These are phyloP conservation scores for Wickerhamomyces bovis DNA, from an alignment of 805 yeast genomes.

Conservation along the genomic window DNA sequence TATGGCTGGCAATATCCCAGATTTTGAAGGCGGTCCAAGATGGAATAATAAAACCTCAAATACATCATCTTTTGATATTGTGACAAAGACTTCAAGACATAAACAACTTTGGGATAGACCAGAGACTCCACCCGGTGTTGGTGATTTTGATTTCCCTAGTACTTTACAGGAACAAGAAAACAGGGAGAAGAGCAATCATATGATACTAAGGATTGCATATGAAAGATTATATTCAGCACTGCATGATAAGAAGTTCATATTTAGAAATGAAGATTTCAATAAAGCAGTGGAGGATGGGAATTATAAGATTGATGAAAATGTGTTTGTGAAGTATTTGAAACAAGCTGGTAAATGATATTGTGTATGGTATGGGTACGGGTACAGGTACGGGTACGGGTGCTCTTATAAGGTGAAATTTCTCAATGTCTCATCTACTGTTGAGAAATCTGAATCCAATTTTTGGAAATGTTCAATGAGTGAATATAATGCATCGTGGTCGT, in stretches of 20 bases:
- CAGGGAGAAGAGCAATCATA: conserved; percentile 27
- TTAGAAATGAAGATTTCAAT: conserved; percentile 37
- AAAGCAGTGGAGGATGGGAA: conserved; percentile 27
- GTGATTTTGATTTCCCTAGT: conserved; percentile 51
- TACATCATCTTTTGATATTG: conserved; percentile 10
- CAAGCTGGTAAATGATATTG: neutral
- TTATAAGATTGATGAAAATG: conserved; percentile 26
- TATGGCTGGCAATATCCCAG: conserved; percentile 23
- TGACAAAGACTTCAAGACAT: conserved; percentile 21
- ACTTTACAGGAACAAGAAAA: conserved; percentile 45
- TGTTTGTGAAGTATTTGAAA: conserved; percentile 14
- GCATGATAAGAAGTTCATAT: conserved; percentile 36
- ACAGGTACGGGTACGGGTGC: too few species aligned
- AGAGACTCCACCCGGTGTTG: conserved; percentile 54
- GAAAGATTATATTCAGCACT: conserved; percentile 40
- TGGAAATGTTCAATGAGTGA: neutral
- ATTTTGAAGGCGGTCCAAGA: conserved; percentile 22
- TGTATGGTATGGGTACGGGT: too few species aligned
- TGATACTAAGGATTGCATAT: conserved; percentile 34
- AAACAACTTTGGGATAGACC: conserved; percentile 27
- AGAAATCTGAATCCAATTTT: neutral
- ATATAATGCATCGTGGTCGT: neutral
- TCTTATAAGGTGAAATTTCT: neutral
- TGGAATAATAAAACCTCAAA: conserved; percentile 20
- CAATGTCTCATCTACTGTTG: neutral